phyloP scores from a whole-genome alignment of 2,329 filamentous ascomycete genomes.

The Raffaelea ambrosiae region DNA sequence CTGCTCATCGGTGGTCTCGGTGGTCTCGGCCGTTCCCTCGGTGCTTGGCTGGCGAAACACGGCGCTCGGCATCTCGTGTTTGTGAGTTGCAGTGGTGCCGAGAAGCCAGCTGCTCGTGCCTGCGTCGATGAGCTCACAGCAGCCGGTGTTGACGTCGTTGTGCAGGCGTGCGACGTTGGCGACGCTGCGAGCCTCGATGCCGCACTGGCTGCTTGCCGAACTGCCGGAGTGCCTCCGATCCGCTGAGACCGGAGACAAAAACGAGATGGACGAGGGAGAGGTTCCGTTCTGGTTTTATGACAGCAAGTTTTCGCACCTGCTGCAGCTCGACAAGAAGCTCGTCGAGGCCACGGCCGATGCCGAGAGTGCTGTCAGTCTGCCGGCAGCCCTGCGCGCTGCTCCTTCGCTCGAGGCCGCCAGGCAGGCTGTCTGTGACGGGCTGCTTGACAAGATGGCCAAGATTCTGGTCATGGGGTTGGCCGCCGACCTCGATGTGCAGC shows the following conservation, averaged over 20 bases:
- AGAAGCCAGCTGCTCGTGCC: conserved; percentile 29
- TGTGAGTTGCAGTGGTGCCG: conserved; percentile 36
- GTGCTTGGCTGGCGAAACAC: conserved; percentile 38
- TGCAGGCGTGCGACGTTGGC: conserved; percentile 41
- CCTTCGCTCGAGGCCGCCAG: conserved; percentile 25
- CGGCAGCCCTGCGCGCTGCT: conserved; percentile 21
- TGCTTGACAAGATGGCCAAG: conserved; percentile 8
- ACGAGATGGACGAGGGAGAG: not conserved
- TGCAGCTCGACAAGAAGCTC: not conserved
- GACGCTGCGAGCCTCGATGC: conserved; percentile 37
- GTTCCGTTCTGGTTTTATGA: not conserved
- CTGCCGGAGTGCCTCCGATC: conserved; percentile 12
- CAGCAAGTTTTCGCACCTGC: not conserved
- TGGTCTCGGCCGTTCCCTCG: conserved; percentile 40
- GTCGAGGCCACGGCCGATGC: not conserved
- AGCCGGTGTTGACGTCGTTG: conserved; percentile 24
- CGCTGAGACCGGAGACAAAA: conserved; percentile 24
- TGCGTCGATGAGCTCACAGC: conserved; percentile 36
- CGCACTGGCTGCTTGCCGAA: conserved; percentile 33
- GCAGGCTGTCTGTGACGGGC: conserved; percentile 3
- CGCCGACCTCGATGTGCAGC: conserved; percentile 6
- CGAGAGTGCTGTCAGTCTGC: not conserved
- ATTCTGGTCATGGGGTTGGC: conserved; percentile 6
- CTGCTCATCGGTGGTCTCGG: conserved; percentile 44
- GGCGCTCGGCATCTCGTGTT: conserved; percentile 40